Evolutionary conservation across 768 basidiomycete species (phyloP).

Genomic region (Rhizopogon vinicolor): DNA sequence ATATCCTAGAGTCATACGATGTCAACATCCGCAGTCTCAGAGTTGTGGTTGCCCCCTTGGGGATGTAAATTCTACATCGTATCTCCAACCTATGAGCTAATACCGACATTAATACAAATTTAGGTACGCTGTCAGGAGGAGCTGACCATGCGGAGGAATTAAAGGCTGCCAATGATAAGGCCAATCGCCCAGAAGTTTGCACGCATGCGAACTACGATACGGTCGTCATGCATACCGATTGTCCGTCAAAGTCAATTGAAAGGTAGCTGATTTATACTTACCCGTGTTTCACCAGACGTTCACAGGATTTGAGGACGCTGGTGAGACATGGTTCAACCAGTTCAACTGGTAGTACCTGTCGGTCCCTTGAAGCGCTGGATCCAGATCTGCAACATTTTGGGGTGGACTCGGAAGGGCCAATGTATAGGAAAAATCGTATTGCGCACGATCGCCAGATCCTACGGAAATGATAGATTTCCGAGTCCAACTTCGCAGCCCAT

Average conservation of each 20-base stretch:
- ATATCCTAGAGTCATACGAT: not conserved
- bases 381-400: not conserved
- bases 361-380: not conserved
- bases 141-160: not conserved
- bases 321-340: not conserved
- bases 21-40: not conserved
- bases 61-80: not conserved
- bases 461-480: not conserved
- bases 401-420: not conserved
- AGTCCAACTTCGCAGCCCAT: not conserved
- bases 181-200: conserved; percentile 30
- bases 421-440: not conserved
- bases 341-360: not conserved
- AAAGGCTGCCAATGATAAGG: conserved; percentile 14
- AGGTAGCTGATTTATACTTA: not conserved
- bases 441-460: no score
- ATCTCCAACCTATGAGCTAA: not conserved
- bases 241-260: not conserved
- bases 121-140: not conserved
- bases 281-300: not conserved
- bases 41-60: not conserved
- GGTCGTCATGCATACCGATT: conserved; percentile 11
- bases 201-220: conserved; percentile 23
- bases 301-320: not conserved
- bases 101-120: not conserved